Base-by-base conservation (phyloP, 441 rosid species). In the Adansonia madagascariensis region DNA sequence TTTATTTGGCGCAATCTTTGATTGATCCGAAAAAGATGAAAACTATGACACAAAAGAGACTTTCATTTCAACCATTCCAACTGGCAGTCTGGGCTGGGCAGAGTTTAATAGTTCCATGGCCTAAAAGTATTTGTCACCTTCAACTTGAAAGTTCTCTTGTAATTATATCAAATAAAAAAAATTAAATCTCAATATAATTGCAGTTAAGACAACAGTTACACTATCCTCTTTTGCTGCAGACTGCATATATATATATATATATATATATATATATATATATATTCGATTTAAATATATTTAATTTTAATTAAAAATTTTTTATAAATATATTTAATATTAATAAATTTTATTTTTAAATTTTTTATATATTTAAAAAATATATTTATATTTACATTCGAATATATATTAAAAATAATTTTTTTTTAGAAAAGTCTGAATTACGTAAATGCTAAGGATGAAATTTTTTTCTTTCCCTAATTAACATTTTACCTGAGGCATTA, bases 1-100 rank as follows among this genome's bases (percentile, higher is more conserved):
- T n/a, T n/a, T 64, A 17, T 65, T 65, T 65, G 70, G 50, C 27
- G 17, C 70, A 65, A 27, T 65, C 70, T 41, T 64, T 1, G 4
- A 64, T 41, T 41, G 5, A n/a, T n/a, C 49, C 2, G 3, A 41
- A 64, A 41, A 64, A 64, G 46, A 64, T 64, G 12, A 41, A 63
- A 35, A 35, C 9, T 63, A 14, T 63, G 20, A 7, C 27, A 7
- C 3, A 18, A 18, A 56, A 27, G 35, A 27, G 27, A 20, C 41
- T 24, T 60, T 24, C n/a, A 24, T 60, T 59, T 59, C 12, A 59
- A 56, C 14, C 62, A 18, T 11, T 20, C 62, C 24, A 18, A 57
- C 31, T 0, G 62, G 11, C 12, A 57, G 9, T 57, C 62, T 5
- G 0, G 62, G 31, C 4, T 57, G 35, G 35, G 35, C 35, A 55